phyloP scores from a whole-genome alignment of 495 filamentous ascomycete species.

The Hypomontagnella monticulosa region DNA sequence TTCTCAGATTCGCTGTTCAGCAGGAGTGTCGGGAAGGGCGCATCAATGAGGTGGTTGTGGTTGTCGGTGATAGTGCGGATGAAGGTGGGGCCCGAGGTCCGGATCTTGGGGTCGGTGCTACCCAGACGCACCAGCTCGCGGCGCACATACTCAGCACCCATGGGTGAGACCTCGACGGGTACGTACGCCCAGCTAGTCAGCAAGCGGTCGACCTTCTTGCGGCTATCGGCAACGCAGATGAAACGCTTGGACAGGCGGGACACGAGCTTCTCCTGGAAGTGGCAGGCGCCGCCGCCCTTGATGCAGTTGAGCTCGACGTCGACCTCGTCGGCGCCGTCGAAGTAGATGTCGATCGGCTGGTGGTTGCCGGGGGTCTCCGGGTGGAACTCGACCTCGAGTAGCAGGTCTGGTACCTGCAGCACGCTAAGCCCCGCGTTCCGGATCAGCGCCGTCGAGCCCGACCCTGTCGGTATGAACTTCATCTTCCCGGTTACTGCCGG shows the following conservation, averaged over 20 bases:
- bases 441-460: conserved; percentile 87
- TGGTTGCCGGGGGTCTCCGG: conserved; percentile 26
- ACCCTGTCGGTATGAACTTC: conserved; percentile 90
- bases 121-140: conserved; percentile 74
- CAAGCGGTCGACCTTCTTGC: conserved; percentile 82
- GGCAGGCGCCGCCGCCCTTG: conserved; percentile 94
- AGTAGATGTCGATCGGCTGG: conserved; percentile 77
- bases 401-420: conserved; percentile 67
- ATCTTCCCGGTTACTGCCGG: conserved; percentile 68
- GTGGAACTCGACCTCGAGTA: conserved; percentile 43
- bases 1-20: conserved; percentile 66
- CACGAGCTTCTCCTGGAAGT: conserved; percentile 98
- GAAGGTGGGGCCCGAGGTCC: conserved; percentile 69
- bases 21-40: conserved; percentile 78
- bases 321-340: conserved; percentile 97
- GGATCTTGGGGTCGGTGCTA: conserved; percentile 70
- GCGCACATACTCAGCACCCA: conserved; percentile 77
- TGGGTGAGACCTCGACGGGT: conserved; percentile 91
- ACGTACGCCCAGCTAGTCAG: conserved; percentile 84
- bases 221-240: conserved; percentile 91
- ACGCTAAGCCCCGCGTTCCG: conserved; percentile 76
- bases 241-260: conserved; percentile 86
- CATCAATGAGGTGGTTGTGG: conserved; percentile 91
- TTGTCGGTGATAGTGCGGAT: conserved; percentile 93
- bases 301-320: conserved; percentile 95